Evolutionary conservation across 768 basidiomycete genomes (phyloP), one percentile per base, ranked within the genome.

Genomic region (Podaxis sp.): DNA sequence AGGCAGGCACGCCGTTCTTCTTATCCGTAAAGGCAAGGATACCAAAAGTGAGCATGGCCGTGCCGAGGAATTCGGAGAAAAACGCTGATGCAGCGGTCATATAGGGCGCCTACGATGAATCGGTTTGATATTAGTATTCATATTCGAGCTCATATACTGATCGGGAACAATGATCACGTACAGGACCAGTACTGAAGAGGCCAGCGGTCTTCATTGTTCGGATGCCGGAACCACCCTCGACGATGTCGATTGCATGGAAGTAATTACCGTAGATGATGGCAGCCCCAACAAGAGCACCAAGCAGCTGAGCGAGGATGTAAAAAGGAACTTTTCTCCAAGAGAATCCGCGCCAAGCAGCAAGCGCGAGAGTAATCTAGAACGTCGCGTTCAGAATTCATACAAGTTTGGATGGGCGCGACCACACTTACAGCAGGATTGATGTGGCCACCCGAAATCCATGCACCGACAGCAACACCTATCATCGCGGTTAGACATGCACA

Each of bases 241-340:
- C 80, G 48, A 87, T 68, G 68, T 85, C 80, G 66, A 92, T 88
- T 38, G 88, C 88, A 68, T 88, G 84, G 69, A 84, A 82, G 68
- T 89, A 91, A 70, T 87, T 87, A 5, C 80, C 88, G 69, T 90
- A 90, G 24, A 86, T 73, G 26, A 88, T 73, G 6, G 81, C 82
- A 19, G 82, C 84, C 15, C 87, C 90, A 63, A 82, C 76, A 19
- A 90, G 68, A 4, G 77, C 89, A 24, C 90, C 90, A 42, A 90
- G 72, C 22, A 87, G 68, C 70, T 92, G 90, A 0, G 87, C 83
- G 54, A 85, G 68, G 52, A 89, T 82, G 70, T 86, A 92, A 22
- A 71, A 75, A 0, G 90, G 90, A 0, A 89, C 89, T 67, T 91
- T 90, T 64, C 78, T 80, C 85, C 87, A 87, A 1, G 90, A 87